Conservation (phyloP, 139 green algal genomes). For the Dunaliella primolecta region DNA sequence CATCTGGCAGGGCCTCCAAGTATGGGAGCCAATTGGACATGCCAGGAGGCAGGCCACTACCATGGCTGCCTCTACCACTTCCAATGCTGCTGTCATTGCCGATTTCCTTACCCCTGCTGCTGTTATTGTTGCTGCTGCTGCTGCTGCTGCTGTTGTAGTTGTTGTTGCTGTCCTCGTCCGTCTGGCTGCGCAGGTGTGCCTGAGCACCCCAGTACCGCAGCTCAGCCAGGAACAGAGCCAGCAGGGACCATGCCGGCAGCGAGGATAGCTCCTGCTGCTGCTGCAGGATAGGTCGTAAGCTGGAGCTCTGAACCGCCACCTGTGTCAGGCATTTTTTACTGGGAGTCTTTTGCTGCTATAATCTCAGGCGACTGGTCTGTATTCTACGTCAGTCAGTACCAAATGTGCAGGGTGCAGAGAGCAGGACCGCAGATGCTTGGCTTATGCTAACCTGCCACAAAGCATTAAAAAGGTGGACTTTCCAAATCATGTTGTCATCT, state of each 20-base stretch:
- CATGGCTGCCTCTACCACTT: not conserved
- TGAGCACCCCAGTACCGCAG: not conserved
- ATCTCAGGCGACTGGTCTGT: no score
- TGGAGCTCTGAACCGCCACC: conserved; percentile 1
- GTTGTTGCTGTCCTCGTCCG: not conserved
- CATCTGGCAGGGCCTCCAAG: not conserved
- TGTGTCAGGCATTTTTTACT: no score
- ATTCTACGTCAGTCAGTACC: no score
- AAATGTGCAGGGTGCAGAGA: no score
- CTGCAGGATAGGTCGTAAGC: conserved; percentile 1
- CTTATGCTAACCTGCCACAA: no score
- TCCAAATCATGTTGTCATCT: no score
- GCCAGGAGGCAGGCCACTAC: not conserved
- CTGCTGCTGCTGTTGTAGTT: not conserved
- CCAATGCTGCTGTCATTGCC: not conserved
- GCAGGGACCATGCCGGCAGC: conserved; percentile 24
- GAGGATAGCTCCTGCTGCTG: not conserved
- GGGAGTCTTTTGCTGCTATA: no score
- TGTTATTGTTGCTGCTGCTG: conserved; percentile 1
- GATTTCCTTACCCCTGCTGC: not conserved
- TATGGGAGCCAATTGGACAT: not conserved
- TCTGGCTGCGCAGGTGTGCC: not conserved
- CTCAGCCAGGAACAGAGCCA: conserved; percentile 25
- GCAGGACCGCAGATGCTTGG: no score
- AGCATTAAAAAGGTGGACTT: no score